Evolutionary conservation across 345 rosid genomes (phyloP).

Genomic region (Gossypium stocksii): DNA sequence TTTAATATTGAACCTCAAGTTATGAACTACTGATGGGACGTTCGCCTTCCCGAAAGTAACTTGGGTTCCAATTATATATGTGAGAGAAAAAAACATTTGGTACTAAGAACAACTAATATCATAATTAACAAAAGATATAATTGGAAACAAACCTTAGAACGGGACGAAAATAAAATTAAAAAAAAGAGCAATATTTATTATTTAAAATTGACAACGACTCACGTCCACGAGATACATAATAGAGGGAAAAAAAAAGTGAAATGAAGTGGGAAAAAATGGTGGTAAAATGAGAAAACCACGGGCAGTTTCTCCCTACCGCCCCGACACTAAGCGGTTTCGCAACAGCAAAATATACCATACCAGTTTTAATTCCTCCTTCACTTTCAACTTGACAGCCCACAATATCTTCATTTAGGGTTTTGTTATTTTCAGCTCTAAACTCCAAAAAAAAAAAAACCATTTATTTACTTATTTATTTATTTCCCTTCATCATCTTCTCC

Average conservation of each 20-base stretch:
- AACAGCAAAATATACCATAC: background rate
- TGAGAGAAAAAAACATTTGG: background rate
- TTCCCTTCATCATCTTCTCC: background rate
- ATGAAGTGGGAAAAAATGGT: slow-evolving; percentile 4
- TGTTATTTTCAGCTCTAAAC: slow-evolving; percentile 9
- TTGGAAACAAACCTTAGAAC: background rate
- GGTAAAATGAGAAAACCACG: slow-evolving; percentile 38
- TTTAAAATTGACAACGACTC: slow-evolving; percentile 28
- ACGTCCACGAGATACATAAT: slow-evolving; percentile 24
- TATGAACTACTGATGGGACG: no score
- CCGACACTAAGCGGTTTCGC: slow-evolving; percentile 47
- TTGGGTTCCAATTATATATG: no score
- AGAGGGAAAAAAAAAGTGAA: background rate
- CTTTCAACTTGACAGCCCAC: slow-evolving; percentile 40
- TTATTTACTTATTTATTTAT: no score
- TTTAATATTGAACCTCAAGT: no score
- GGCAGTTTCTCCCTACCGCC: slow-evolving; percentile 46
- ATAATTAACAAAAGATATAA: background rate
- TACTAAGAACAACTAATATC: slow-evolving; percentile 9
- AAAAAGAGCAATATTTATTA: background rate
- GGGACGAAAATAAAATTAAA: background rate
- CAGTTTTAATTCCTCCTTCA: background rate
- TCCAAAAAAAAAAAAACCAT: slow-evolving; percentile 10
- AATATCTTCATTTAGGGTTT: slow-evolving; percentile 29
- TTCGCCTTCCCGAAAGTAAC: background rate